Conservation (phyloP, 2,329 filamentous ascomycete species). For the Calonectria montana region DNA sequence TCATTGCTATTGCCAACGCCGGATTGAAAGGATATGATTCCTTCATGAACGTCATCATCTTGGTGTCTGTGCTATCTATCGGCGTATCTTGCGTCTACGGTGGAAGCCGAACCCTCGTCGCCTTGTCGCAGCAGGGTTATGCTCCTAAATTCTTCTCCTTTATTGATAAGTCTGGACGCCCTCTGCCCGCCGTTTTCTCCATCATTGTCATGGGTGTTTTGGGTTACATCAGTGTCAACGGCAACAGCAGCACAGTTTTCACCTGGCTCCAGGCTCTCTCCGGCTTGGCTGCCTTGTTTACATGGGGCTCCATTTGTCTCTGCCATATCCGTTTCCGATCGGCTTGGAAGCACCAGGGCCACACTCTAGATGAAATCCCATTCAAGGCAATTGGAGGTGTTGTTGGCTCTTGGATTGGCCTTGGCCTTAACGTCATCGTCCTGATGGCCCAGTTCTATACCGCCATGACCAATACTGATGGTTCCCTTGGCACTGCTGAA, state of each 20-base stretch:
- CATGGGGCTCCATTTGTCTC: slow-evolving; percentile 76
- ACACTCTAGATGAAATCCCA: slow-evolving; percentile 73
- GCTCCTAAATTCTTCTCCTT: slow-evolving; percentile 68
- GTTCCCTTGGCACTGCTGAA: slow-evolving; percentile 42
- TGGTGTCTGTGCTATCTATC: slow-evolving; percentile 69
- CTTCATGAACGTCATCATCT: slow-evolving; percentile 70
- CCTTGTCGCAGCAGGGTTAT: slow-evolving; percentile 69
- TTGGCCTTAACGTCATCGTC: slow-evolving; percentile 67
- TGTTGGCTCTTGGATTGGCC: slow-evolving; percentile 72
- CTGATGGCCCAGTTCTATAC: slow-evolving; percentile 66
- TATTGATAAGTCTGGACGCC: slow-evolving; percentile 68
- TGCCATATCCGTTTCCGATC: slow-evolving; percentile 76
- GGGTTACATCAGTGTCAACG: slow-evolving; percentile 59
- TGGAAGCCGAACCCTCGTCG: slow-evolving; percentile 68
- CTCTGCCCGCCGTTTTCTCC: slow-evolving; percentile 60
- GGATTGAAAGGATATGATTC: slow-evolving; percentile 63
- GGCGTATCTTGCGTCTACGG: slow-evolving; percentile 70
- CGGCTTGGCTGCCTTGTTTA: slow-evolving; percentile 73
- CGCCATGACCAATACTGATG: slow-evolving; percentile 54
- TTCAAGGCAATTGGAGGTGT: slow-evolving; percentile 72
- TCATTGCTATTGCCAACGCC: slow-evolving; percentile 66
- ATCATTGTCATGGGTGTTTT: slow-evolving; percentile 63
- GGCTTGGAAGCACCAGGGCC: slow-evolving; percentile 72
- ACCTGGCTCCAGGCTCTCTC: slow-evolving; percentile 75
- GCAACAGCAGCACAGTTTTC: slow-evolving; percentile 64